phyloP scores from a whole-genome alignment of 78 protist species.

The Protostelium mycophagum region DNA sequence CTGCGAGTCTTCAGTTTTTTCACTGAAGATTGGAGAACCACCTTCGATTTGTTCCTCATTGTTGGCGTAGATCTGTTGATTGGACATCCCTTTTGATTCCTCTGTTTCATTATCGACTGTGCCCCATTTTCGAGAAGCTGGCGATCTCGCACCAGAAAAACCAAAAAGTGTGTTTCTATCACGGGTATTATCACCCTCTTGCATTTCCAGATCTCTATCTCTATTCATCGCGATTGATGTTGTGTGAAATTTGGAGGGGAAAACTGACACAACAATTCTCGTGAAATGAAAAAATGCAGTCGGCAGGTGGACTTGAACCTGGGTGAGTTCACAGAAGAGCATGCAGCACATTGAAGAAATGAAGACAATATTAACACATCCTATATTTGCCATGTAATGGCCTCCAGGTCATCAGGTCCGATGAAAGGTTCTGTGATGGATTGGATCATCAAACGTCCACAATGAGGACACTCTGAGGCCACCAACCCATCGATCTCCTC shows the following conservation, averaged over 20 bases:
- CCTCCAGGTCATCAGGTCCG: slow-evolving; percentile 45
- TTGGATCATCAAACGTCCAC: slow-evolving; percentile 72
- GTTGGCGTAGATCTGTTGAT: background rate
- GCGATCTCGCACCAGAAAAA: background rate
- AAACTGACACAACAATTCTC: too few relatives aligned
- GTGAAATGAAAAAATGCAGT: too few relatives aligned
- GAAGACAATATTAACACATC: too few relatives aligned
- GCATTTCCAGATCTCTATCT: too few relatives aligned
- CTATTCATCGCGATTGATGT: background rate
- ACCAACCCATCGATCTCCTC: slow-evolving; percentile 69
- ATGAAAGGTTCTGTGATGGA: slow-evolving; percentile 73
- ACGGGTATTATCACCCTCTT: too few relatives aligned
- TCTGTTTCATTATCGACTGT: background rate
- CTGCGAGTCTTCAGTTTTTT: too few relatives aligned
- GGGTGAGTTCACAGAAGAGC: too few relatives aligned
- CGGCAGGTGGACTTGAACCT: too few relatives aligned
- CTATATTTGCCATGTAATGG: background rate
- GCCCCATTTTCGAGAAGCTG: background rate
- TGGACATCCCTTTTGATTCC: background rate
- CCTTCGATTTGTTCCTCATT: background rate
- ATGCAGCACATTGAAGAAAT: too few relatives aligned
- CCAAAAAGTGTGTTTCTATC: background rate
- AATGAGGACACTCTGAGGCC: slow-evolving; percentile 71
- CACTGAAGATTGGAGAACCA: background rate
- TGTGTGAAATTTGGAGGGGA: background rate